Base-by-base conservation (phyloP, 2,329 filamentous ascomycete species). In the Colletotrichum ledebouriae region DNA sequence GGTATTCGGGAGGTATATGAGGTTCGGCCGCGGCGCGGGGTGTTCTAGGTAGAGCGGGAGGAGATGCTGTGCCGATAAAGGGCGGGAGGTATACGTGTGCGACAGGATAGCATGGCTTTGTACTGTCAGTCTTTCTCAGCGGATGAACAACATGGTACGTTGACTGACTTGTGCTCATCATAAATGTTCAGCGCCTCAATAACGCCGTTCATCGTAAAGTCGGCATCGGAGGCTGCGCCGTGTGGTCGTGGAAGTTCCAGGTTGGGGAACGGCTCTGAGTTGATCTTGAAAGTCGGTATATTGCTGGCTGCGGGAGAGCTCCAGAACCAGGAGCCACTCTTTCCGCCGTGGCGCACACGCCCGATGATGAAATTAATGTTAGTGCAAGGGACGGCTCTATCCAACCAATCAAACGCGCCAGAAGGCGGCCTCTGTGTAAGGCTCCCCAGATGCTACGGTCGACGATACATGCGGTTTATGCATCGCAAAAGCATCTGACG, bases 151-250 rank as follows among this genome's bases (percentile, higher is more conserved):
- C 29, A 3, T 7, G 25, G 34, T 34, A 10, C 29, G 29, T 17
- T 53, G 9, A 53, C 87, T 76, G 83, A 97, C 94, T 94, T 94
- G 82, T 94, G 90, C 84, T 98, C 94, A 87, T 98, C 94, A 81
- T 92, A 98, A 78, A 99, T 94, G 84, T 98, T 95, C 76, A 99
- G 86, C 78, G 95, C 96, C 85, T 98, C 95, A 77, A 99, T 92
- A 77, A 92, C 89, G 83, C 93, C 90, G 83, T 88, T 93, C 92
- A 94, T 95, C 78, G 80, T 90, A 79, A 66, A 37, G 61, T 69
- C 62, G 62, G 62, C 66, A 69, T 69, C 62, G 65, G 64, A 68
- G 65, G 61, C 61, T 56, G 76, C 70, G 71, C 73, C 72, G 70
- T 73, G 70, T 73, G 74, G 75, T 73, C 72, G 67, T 68, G 61